Conservation (phyloP, 1,284 basidiomycete genomes). For the Puccinia triticina region DNA sequence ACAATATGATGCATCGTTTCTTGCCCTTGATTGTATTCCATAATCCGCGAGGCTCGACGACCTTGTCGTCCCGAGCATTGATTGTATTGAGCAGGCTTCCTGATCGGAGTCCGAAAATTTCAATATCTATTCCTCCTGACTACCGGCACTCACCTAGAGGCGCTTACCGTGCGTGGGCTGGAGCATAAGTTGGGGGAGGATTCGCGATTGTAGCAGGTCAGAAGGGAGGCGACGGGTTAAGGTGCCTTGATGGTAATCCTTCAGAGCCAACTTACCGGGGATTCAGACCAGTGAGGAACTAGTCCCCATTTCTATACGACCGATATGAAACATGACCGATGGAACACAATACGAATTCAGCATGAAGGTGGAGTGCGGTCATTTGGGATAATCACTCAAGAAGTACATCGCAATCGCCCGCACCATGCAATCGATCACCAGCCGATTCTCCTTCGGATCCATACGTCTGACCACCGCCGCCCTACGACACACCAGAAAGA, state of each 20-base stretch:
- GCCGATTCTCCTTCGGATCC: conserved; percentile 16
- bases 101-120: conserved; percentile 61
- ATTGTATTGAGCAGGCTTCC: conserved; percentile 74
- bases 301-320: conserved; percentile 82
- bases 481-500: background rate
- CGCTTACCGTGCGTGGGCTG: conserved; percentile 33
- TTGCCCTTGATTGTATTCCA: conserved; percentile 72
- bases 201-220: background rate
- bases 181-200: background rate
- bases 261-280: conserved; percentile 60
- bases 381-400: too few species aligned
- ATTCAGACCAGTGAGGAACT: conserved; percentile 79
- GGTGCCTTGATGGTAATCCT: background rate
- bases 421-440: conserved; percentile 46
- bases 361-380: background rate
- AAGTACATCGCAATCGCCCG: background rate
- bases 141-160: background rate
- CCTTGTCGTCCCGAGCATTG: conserved; percentile 82
- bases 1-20: conserved; percentile 57
- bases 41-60: conserved; percentile 70
- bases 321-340: conserved; percentile 21
- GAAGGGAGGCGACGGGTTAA: background rate
- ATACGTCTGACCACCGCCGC: conserved; percentile 23
- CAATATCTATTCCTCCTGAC: background rate
- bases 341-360: background rate